A percentile compares a stretch with the other conserved stretches of the same genome.
phyloP scores from a whole-genome alignment of 2,329 filamentous ascomycete species.

The Alternaria gaisen region DNA sequence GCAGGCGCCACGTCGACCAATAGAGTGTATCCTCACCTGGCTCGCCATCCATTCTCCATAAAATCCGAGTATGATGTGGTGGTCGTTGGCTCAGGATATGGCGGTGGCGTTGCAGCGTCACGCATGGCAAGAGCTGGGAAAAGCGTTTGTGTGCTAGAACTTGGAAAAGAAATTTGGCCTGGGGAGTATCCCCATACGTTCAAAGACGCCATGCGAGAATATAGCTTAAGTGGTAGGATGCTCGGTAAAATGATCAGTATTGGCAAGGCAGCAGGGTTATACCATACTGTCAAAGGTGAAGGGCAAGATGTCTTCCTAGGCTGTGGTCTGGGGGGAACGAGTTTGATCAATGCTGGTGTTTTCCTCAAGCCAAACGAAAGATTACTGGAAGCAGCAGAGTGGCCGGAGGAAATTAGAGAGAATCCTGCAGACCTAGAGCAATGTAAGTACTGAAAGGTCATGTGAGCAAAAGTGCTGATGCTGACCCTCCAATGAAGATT shows the following conservation, averaged over 20 bases:
- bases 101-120: conserved; percentile 71
- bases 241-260: neutral
- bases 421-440: neutral
- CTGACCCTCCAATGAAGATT: neutral
- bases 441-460: neutral
- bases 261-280: neutral
- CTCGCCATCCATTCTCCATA: conserved; percentile 45
- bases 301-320: neutral
- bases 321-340: neutral
- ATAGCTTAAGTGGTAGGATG: neutral
- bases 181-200: neutral
- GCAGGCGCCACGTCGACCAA: neutral
- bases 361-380: neutral
- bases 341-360: neutral
- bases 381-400: neutral
- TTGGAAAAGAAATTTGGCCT: conserved; percentile 53
- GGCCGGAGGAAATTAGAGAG: neutral
- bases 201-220: neutral
- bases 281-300: neutral
- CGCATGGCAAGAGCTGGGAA: conserved; percentile 69
- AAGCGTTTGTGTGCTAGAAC: conserved; percentile 70
- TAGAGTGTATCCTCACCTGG: neutral
- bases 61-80: conserved; percentile 69
- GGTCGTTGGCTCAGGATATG: conserved; percentile 75
- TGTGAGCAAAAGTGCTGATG: neutral